Evolutionary conservation across 2,329 filamentous ascomycete genomes (phyloP).

Genomic region (Botrytis porri): DNA sequence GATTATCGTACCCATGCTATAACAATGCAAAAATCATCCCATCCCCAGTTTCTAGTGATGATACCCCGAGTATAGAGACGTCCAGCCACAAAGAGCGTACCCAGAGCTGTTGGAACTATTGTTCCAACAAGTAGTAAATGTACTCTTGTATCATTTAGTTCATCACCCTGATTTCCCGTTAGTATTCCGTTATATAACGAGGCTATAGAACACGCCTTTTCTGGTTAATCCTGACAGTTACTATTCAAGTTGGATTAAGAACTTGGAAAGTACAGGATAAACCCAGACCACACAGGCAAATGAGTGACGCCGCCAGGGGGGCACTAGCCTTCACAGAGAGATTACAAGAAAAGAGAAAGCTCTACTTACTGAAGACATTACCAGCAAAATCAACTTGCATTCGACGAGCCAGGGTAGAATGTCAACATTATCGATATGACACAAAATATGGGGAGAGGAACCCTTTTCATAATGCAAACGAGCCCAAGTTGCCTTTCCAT

Average conservation of each 20-base stretch:
- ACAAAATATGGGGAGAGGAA: neutral
- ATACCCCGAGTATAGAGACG: slow-evolving; percentile 3
- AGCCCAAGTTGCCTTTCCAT: neutral
- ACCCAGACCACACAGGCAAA: neutral
- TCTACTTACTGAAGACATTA: slow-evolving; percentile 14
- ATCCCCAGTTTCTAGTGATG: slow-evolving; percentile 7
- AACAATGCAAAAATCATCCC: neutral
- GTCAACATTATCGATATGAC: neutral
- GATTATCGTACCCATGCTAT: neutral
- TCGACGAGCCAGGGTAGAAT: neutral
- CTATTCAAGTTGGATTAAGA: no score
- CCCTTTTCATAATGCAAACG: neutral
- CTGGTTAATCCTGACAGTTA: neutral
- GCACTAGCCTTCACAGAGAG: neutral
- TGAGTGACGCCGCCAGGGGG: neutral
- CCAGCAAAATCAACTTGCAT: neutral
- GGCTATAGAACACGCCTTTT: neutral
- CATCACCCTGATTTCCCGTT: neutral
- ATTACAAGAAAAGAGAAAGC: neutral
- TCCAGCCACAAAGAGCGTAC: neutral
- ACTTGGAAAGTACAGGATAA: neutral
- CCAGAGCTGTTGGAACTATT: neutral
- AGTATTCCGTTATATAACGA: neutral
- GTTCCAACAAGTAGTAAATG: neutral
- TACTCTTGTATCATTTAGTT: slow-evolving; percentile 3